Evolutionary conservation across 495 filamentous ascomycete species (phyloP), one percentile per base, ranked within the genome.

Genomic region (Platismatia glauca): DNA sequence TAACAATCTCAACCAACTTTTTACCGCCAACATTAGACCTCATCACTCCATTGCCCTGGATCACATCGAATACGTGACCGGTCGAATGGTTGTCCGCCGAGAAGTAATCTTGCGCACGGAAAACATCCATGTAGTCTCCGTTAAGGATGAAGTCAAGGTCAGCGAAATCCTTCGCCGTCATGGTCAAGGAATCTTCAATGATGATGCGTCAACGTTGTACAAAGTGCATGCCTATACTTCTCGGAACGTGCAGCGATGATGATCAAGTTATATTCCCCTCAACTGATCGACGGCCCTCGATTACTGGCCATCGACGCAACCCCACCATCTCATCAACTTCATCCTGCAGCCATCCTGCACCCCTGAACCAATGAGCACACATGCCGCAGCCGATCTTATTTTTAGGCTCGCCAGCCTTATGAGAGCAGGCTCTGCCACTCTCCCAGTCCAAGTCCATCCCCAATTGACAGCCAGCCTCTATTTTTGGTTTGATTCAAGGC

Each of bases 21-120:
- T 63, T 53, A 48, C 55, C 61, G 41, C 41, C 13, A 43, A 63
- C 50, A 48, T 63, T 37, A 8, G 61, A 63, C 35, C 24, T 57
- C 61, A 63, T 46, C 3, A 57, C 34, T 3, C 61, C 61, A 44
- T 57, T 63, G 31, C 50, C 61, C 11, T 8, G 18, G 7, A 24
- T 34, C 1, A 63, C 39, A 48, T 57, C 59, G 59, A 61, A 61
- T 4, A 61, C 27, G 20, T 63, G 52, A 33, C 37, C 37, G n/a
- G 38, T 63, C 15, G 61, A 63, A n/a, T n/a, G n/a, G n/a, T 33
- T 18, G 27, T 53, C 44, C 43, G 8, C 46, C 59, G 59, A 27
- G 34, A 56, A 56, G 37, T 56, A 31, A 27, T 56, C 33, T 39
- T 50, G 48, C 12, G 34, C 22, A 7, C 9, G 6, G 39, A 27